Evolutionary conservation across 768 basidiomycete genomes (phyloP).

Genomic region (Mycena epipterygia): DNA sequence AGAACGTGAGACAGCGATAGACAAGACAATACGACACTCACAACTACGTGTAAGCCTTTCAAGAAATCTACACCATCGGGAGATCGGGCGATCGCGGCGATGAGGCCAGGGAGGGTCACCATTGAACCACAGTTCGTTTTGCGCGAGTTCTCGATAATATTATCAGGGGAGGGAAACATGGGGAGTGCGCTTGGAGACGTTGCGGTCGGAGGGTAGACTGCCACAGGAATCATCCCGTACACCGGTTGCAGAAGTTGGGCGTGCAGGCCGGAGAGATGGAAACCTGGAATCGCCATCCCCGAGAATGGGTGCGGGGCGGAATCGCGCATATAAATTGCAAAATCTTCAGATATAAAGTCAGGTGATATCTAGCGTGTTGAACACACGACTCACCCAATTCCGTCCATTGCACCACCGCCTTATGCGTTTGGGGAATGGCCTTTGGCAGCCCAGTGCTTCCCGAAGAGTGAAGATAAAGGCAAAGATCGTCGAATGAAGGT

Average conservation of each 20-base stretch:
- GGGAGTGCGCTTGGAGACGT: constrained; percentile 42
- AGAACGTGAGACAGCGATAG: neutral
- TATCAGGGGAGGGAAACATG: constrained; percentile 53
- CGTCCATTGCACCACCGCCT: constrained; percentile 48
- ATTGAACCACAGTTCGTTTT: constrained; percentile 45
- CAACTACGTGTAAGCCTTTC: constrained; percentile 38
- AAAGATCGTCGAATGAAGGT: constrained; percentile 38
- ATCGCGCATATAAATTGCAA: neutral
- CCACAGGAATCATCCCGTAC: neutral
- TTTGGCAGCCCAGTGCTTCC: constrained; percentile 64
- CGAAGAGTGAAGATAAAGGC: constrained; percentile 60
- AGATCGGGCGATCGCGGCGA: constrained; percentile 53
- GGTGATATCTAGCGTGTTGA: neutral
- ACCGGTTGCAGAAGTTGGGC: constrained; percentile 38
- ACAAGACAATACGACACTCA: constrained; percentile 37
- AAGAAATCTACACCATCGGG: constrained; percentile 43
- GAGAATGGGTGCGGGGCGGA: neutral
- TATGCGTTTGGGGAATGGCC: constrained; percentile 51
- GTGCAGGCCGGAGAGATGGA: constrained; percentile 42
- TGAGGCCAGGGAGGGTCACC: constrained; percentile 51
- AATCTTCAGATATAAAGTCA: neutral
- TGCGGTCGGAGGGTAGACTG: constrained; percentile 35
- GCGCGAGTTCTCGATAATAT: constrained; percentile 51
- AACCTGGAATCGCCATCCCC: constrained; percentile 45
- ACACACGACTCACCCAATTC: constrained; percentile 47